Evolutionary conservation across 306 rosid genomes (phyloP), one percentile per base, ranked within the genome.

Genomic region (Vigna radiata): DNA sequence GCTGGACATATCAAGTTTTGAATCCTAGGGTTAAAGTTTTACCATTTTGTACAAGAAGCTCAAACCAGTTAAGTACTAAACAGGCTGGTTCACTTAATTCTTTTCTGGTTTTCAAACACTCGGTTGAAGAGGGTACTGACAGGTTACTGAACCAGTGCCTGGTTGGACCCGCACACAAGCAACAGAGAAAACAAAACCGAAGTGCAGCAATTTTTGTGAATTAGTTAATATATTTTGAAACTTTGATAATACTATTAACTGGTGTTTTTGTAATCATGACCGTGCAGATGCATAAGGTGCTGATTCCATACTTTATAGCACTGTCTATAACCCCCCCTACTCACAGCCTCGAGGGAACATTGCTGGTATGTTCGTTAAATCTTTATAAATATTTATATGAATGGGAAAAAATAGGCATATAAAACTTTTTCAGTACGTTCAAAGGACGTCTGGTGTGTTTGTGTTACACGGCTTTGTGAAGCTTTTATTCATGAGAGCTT

Each of bases 291-390:
- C 96, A 91, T 77, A 90, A 50, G 64, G 94, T 94, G 80, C 79
- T 91, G 83, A 81, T 90, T 77, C 98, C 98, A 64, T 94, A 70
- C 87, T 89, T 91, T 21, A 47, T 94, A 70, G 95, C 91, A 41
- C 56, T 94, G 69, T 85, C 80, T 81, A 85, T 89, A 75, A 94
- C 96, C 1, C 97, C 98, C 58, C 77, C 97, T 11, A 88, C 96
- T 72, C 90, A 73, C 87, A 48, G 97, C 89, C 91, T 94, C 21
- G 98, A 94, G 83, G 98, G 98, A 64, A 91, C 97, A 10, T 79
- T 94, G 85, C 87, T 94, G 98, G 98, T 94, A 88, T 52, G 86
- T 72, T 71, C 77, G 47, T 43, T 80, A 69, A 23, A 74, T 44
- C 52, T 49, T 84, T 25, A 25, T 80, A 69, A 23, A 74, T 44